phyloP scores from a whole-genome alignment of 768 basidiomycete genomes.

The Lentinula edodes region DNA sequence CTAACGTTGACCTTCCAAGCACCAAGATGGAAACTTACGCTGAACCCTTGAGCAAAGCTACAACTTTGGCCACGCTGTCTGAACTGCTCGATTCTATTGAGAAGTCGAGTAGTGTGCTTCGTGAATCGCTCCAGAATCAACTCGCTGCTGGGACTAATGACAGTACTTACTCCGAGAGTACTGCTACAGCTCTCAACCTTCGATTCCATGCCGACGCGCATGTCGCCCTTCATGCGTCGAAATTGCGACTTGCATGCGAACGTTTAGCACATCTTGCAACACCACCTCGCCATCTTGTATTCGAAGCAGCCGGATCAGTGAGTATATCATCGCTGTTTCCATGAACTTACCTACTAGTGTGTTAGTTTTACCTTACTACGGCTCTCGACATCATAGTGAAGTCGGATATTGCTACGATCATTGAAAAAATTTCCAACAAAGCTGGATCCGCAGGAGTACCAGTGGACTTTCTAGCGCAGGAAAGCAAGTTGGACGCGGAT shows the following conservation, averaged over 20 bases:
- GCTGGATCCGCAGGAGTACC: neutral
- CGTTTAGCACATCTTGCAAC: constrained; percentile 6
- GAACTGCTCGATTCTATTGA: constrained; percentile 7
- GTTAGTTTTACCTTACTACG: constrained; percentile 6
- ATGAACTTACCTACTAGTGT: neutral
- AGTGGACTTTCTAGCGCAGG: neutral
- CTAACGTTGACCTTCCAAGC: neutral
- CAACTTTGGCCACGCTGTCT: neutral
- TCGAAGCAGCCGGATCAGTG: constrained; percentile 8
- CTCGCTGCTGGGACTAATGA: neutral
- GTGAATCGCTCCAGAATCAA: neutral
- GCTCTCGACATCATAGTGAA: constrained; percentile 3
- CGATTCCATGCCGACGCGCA: neutral
- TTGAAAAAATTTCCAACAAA: neutral
- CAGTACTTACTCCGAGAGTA: neutral
- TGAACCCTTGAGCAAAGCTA: neutral
- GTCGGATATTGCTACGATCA: constrained; percentile 5
- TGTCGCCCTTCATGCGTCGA: neutral
- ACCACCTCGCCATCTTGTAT: constrained; percentile 7
- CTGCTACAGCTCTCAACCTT: constrained; percentile 1
- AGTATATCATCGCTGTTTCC: neutral
- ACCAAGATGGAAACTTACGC: too few species aligned
- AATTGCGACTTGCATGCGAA: constrained; percentile 1
- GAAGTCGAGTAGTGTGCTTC: constrained; percentile 3
- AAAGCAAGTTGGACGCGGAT: neutral